Evolutionary conservation across 2,329 filamentous ascomycete species (phyloP), one percentile per base, ranked within the genome.

Genomic region (Arthroderma sp.): DNA sequence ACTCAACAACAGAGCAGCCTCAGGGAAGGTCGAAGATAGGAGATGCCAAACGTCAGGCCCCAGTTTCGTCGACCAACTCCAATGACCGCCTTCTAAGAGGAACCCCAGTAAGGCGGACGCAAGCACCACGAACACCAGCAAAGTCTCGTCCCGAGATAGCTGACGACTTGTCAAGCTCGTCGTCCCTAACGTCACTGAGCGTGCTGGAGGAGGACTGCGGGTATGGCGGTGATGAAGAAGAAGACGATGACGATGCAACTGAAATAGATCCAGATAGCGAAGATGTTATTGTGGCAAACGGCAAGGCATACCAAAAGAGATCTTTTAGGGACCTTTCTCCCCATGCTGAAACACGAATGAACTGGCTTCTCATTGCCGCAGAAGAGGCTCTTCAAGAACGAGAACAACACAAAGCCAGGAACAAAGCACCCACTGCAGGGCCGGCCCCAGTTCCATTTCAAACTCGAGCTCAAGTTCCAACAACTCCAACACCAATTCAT

Each of bases 341-440:
- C 6, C 21, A 39, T 6, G n/a, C 28, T 25, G 44, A 56, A 21
- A 41, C 39, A 28, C 54, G 54, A 6, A 59, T 59, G 44, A 56
- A 59, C 21, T 31, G 37, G 23, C 57, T 59, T 31, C 51, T 59
- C 11, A 47, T 21, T 25, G 47, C 57, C 3, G 57, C 57, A 17
- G 37, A 37, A 11, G 37, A 54, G 23, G 49, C 53, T 33, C 54
- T 55, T 11, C 21, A 55, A 19, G 53, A 25, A 35, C 17, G 17
- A 31, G 52, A 39, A 7, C 23, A 13, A n/a, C 39, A 15, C 35
- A 21, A 31, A 35, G 17, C 9, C 7, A 33, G 15, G 19, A 21
- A 54, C 17, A 35, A 13, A 17, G 11, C 3, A 19, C n/a, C 52
- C 1, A 17, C 15, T 23, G 6, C 52, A 39, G 21, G 13, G 23